These are phyloP conservation scores for Polytolypa hystricis DNA, from an alignment of 2,329 filamentous ascomycete genomes.

Conservation along the genomic window DNA sequence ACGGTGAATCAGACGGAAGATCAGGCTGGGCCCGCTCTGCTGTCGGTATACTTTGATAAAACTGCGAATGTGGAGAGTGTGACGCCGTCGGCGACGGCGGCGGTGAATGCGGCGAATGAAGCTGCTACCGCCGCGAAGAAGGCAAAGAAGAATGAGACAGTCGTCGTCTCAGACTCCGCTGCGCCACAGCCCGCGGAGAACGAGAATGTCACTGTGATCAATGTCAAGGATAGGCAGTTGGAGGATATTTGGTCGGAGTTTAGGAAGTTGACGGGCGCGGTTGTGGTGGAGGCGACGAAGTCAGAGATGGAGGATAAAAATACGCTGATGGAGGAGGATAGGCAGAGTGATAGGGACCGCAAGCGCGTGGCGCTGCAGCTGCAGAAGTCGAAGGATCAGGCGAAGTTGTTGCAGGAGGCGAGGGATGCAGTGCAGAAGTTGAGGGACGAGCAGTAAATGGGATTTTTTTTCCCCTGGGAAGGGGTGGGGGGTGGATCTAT, in stretches of 20 bases:
- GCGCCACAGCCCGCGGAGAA: conserved; percentile 22
- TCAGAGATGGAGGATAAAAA: conserved; percentile 27
- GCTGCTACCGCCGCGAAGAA: no score
- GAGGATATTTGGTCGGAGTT: conserved; percentile 35
- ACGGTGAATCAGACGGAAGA: conserved; percentile 59
- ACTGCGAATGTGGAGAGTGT: conserved; percentile 14
- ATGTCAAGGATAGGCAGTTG: conserved; percentile 29
- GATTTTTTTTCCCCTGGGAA: conserved; percentile 2
- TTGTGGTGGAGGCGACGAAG: conserved; percentile 35
- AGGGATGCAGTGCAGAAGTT: conserved; percentile 34
- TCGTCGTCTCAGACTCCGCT: conserved; percentile 22
- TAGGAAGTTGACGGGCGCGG: conserved; percentile 29
- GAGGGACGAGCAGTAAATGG: conserved; percentile 21
- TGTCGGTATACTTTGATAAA: conserved; percentile 34
- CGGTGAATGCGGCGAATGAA: conserved; percentile 14
- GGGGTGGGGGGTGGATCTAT: no score
- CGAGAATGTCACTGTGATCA: conserved; percentile 26
- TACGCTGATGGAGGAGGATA: conserved; percentile 24
- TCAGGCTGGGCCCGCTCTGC: conserved; percentile 31
- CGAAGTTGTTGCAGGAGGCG: conserved; percentile 34
- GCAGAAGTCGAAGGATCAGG: conserved; percentile 35
- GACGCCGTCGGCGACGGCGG: background rate
- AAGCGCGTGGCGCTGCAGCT: conserved; percentile 27
- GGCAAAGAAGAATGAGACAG: conserved; percentile 2
- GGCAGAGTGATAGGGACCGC: conserved; percentile 29